Base-by-base conservation (phyloP, 1,284 basidiomycete species). In the Uromyces viciae-fabae region DNA sequence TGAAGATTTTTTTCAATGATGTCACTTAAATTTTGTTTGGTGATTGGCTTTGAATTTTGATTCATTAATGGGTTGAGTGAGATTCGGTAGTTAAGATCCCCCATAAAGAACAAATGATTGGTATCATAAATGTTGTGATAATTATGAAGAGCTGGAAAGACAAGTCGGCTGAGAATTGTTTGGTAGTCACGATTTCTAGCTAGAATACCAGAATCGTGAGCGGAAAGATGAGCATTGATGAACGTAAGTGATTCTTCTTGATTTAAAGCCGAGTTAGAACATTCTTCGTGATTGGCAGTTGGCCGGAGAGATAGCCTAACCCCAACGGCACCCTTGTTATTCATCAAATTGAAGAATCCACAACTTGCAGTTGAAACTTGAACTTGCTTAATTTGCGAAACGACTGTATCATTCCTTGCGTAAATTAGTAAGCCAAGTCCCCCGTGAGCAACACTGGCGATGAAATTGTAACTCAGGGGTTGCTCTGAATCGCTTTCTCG, bases 311-410 rank as follows among this genome's bases (percentile, higher is more conserved):
- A 25, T 85, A 98, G 91, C 66, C 95, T 89, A 49, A 94, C 89
- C 22, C 93, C 95, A 1, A 97, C 94, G 0, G 93, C 95, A 36
- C 94, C 94, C 87, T 99, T 99, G 88, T 98, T 98, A 15, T 94
- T 94, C 92, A 98, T 93, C 82, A 87, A 31, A 3, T 84, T 83
- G 3, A 86, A 54, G 9, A 85, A 72, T 22, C 87, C 87, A 5
- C 69, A 81, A 54, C 78, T 74, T 1, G 62, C 69, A 42, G 15
- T 25, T 7, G 78, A 38, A 49, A 58, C 54, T 43, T 62, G 38
- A 49, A 81, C 60, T 31, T 36, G 52, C 38, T 74, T 33, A 25
- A 81, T 74, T 28, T 71, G 14, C 42, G 8, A 25, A 28, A 64
- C 43, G 14, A 80, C 42, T 4, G 77, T 80, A 71, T 80, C 68